A percentile compares a stretch with the other conserved stretches of the same genome.
Evolutionary conservation across 108 stramenopile species (phyloP).

Genomic region (Conticribra weissflogii): DNA sequence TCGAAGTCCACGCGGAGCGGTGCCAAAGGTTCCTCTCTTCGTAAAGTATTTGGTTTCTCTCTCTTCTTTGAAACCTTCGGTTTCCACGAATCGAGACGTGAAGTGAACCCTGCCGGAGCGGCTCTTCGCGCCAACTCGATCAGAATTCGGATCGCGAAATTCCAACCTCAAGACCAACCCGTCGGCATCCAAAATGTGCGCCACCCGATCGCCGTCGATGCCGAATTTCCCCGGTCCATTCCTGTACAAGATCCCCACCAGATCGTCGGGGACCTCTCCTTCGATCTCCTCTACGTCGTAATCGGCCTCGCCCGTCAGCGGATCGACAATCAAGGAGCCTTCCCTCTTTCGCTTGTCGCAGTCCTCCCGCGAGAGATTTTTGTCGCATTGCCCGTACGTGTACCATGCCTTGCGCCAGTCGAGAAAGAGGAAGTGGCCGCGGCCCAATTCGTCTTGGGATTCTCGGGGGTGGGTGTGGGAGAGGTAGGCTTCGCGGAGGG

Average conservation of each 20-base stretch:
- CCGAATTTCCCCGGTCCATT: conserved; percentile 73
- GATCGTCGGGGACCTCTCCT: conserved; percentile 51
- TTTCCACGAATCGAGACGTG: conserved; percentile 57
- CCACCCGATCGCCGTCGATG: conserved; percentile 49
- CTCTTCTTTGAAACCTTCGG: conserved; percentile 50
- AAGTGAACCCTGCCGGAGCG: conserved; percentile 33
- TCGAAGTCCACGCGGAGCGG: conserved; percentile 18
- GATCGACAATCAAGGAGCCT: conserved; percentile 38
- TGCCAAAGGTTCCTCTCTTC: conserved; percentile 60
- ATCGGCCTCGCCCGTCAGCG: conserved; percentile 51
- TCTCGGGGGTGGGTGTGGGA: conserved; percentile 44
- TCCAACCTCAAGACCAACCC: conserved; percentile 47
- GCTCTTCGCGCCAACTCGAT: background rate
- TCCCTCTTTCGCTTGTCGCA: background rate
- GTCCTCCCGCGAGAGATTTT: background rate
- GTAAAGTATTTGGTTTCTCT: conserved; percentile 31
- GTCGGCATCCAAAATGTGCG: conserved; percentile 64
- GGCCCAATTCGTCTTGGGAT: conserved; percentile 46
- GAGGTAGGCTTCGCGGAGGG: conserved; percentile 12
- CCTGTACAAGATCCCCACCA: conserved; percentile 60
- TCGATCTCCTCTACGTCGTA: conserved; percentile 58
- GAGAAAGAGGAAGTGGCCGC: conserved; percentile 39
- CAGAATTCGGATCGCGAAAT: conserved; percentile 39
- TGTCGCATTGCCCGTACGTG: conserved; percentile 40
- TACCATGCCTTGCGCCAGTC: conserved; percentile 68